These are phyloP conservation scores for Fusarium nematophilum DNA, from an alignment of 2,329 filamentous ascomycete genomes.

Conservation along the genomic window DNA sequence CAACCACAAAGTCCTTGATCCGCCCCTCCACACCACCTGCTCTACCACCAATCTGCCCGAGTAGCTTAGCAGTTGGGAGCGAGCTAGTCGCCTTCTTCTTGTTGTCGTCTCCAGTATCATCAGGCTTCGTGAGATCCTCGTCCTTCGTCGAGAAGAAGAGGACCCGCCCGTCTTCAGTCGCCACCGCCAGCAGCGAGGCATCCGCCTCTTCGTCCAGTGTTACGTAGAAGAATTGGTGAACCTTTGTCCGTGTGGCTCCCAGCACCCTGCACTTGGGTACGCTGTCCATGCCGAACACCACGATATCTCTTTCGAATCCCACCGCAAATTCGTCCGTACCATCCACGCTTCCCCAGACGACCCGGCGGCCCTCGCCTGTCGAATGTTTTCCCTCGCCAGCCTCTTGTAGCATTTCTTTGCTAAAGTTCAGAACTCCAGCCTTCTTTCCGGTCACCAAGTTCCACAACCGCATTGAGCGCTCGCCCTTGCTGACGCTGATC, in stretches of 20 bases:
- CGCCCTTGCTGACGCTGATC: conserved; percentile 90
- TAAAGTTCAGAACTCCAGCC: conserved; percentile 90
- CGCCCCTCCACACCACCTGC: conserved; percentile 74
- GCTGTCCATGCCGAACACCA: conserved; percentile 91
- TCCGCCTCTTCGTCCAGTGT: conserved; percentile 56
- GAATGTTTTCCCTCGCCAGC: conserved; percentile 81
- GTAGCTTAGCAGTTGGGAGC: conserved; percentile 70
- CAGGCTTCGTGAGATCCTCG: conserved; percentile 55
- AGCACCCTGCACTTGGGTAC: conserved; percentile 80
- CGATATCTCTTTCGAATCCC: conserved; percentile 84
- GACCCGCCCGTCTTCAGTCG: conserved; percentile 90
- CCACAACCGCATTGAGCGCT: conserved; percentile 93
- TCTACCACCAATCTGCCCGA: conserved; percentile 84
- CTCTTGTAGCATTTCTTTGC: conserved; percentile 75
- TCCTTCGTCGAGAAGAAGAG: conserved; percentile 81
- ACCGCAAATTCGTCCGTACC: conserved; percentile 87
- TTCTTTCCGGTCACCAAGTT: conserved; percentile 97
- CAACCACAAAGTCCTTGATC: conserved; percentile 87
- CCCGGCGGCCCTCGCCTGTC: conserved; percentile 83
- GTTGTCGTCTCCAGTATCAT: conserved; percentile 44
- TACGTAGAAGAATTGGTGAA: conserved; percentile 85
- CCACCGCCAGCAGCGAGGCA: conserved; percentile 73
- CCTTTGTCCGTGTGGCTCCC: conserved; percentile 76
- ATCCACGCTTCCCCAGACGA: conserved; percentile 81
- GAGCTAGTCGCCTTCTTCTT: conserved; percentile 43